Conservation (phyloP, 176 grass and related monocot genomes). For the Elaeis guineensis region DNA sequence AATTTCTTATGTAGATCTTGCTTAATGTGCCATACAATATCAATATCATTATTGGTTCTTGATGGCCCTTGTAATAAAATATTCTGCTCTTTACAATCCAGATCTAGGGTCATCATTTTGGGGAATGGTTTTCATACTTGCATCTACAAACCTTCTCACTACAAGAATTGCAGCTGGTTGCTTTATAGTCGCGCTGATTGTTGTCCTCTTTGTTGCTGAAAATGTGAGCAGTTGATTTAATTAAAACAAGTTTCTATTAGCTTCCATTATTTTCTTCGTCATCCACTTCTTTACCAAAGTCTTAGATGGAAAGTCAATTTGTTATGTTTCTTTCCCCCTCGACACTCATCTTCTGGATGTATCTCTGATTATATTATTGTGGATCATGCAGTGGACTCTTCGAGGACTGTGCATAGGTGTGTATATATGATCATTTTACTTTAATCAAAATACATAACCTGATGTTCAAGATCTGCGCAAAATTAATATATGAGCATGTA, state of each 20-base stretch:
- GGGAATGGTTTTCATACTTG: constrained; percentile 97
- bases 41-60: not conserved
- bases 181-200: too few species aligned
- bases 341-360: too few species aligned
- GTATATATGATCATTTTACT: constrained; percentile 11
- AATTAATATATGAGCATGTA: constrained; percentile 8
- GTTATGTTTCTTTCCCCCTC: constrained; percentile 5
- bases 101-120: constrained; percentile 99
- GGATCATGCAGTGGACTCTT: constrained; percentile 44
- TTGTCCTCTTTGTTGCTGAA: too few species aligned
- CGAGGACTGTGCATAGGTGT: constrained; percentile 94
- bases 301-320: too few species aligned
- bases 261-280: constrained; percentile 3
- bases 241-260: not conserved
- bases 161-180: too few species aligned
- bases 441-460: not conserved
- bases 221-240: too few species aligned
- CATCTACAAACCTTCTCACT: too few species aligned
- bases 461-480: not conserved
- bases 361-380: too few species aligned
- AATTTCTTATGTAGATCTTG: too few species aligned
- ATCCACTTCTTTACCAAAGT: not conserved
- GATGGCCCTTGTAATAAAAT: constrained; percentile 2
- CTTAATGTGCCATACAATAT: not conserved
- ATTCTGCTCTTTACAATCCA: constrained; percentile 24